Evolutionary conservation across 805 yeast species (phyloP), one percentile per base, ranked within the genome.

Genomic region (Candida michaelii): DNA sequence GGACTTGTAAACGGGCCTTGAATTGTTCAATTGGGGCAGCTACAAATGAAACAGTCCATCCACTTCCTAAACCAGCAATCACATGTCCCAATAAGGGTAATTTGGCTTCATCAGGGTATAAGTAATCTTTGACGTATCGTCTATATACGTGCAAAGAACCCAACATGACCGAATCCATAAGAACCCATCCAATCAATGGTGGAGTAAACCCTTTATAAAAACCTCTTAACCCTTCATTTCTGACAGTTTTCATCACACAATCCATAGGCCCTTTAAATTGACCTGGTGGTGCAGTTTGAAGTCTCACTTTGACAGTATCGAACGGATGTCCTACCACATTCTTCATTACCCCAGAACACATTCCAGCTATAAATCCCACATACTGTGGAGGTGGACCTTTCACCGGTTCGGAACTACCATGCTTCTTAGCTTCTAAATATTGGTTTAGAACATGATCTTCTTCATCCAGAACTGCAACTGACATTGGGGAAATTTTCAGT

Each of bases 21-120:
- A 89, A 80, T 53, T 85, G 84, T 60, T 89, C 97, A 6, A 89
- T 84, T 2, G 97, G 97, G 0, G 96, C 96, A 4, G 97, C 97
- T n/a, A 89, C 90, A 66, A 89, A 85, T 36, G 91, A 82, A 11
- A 89, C 97, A 0, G 97, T 89, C 83, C 84, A 79, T 2, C 97
- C 97, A 7, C 93, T 81, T n/a, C 95, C 95, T 23, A 79, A 58
- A 0, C 82, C 83, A 1, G 96, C 91, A 16, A 83, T 61, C 23
- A 85, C 71, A 55, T 85, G 89, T 0, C 95, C 96, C 12, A 74
- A 46, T 12, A 89, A 60, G 1, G 96, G 96, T 47, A 89, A 65
- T 55, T 78, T 80, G 18, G 72, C 64, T 41, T 79, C 74, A n/a
- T 82, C 73, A 0, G 75, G 69, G 53, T 82, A 89, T 12, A 86